These are phyloP conservation scores for Excoecaria cochinchinensis DNA, from an alignment of 345 rosid species.

Conservation along the genomic window DNA sequence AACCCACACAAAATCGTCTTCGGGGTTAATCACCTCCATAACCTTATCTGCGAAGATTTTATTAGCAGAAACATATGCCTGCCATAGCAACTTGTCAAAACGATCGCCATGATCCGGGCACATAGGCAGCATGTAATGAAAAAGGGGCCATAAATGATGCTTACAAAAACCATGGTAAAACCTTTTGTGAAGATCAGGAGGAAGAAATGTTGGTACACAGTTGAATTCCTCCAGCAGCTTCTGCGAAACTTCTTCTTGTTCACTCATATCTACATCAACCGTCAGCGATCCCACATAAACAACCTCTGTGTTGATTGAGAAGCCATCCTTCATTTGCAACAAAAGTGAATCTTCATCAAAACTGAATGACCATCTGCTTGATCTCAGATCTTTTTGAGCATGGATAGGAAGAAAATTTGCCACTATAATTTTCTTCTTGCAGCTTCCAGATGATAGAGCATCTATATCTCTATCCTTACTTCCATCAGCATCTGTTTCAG, in stretches of 20 bases:
- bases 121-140: constrained; percentile 51
- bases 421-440: constrained; percentile 37
- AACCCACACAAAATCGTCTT: constrained; percentile 46
- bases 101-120: constrained; percentile 37
- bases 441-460: constrained; percentile 18
- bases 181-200: constrained; percentile 37
- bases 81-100: constrained; percentile 43
- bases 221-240: constrained; percentile 41
- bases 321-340: constrained; percentile 43
- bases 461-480: constrained; percentile 13
- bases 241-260: constrained; percentile 44
- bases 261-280: constrained; percentile 37
- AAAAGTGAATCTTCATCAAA: constrained; percentile 41
- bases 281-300: constrained; percentile 45
- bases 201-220: constrained; percentile 46
- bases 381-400: constrained; percentile 32
- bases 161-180: constrained; percentile 47
- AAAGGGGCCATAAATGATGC: constrained; percentile 53
- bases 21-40: constrained; percentile 43
- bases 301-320: constrained; percentile 31
- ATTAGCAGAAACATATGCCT: constrained; percentile 43
- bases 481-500: constrained; percentile 43
- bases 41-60: constrained; percentile 47
- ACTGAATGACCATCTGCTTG: constrained; percentile 37
- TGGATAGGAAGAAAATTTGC: constrained; percentile 42